Evolutionary conservation across 2,329 filamentous ascomycete species (phyloP), one percentile per base, ranked within the genome.

Genomic region (Blastomyces emzantsi): DNA sequence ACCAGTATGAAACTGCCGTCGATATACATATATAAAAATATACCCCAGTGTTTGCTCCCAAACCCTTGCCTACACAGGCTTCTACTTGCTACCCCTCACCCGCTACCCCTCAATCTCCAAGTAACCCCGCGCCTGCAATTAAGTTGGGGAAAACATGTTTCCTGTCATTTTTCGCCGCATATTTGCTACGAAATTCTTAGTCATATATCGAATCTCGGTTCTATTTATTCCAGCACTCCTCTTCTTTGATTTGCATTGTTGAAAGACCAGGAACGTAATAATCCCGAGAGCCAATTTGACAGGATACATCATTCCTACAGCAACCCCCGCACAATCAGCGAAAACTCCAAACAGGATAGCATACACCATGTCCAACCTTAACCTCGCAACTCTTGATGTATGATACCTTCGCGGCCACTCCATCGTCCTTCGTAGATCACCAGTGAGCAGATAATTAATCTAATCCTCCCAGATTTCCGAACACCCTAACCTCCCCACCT

Each of bases 401-500:
- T 22, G 43, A 22, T 9, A 49, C n/a, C 22, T 19, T 47, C 33
- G 3, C 25, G 19, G 19, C 4, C 3, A 54, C 25, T n/a, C 54
- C 15, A n/a, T 19, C 7, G 5, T 17, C 17, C 43, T 28, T 36
- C 25, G 19, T 33, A 33, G 28, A 47, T n/a, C 1, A 7, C 3
- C 33, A 22, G 25, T 22, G 15, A 30, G 6, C 45, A 2, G 30
- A 22, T n/a, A 13, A 36, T 28, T 60, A 36, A 60, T 28, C 15
- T 36, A 36, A 9, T 36, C 8, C 15, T 33, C 13, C 36, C 66
- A 90, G 88, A 80, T 83, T 64, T 85, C 87, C 41, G 83, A 91
- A 66, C 81, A 83, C 65, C 83, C 85, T 67, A 83, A 86, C 68
- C 87, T 96, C 52, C 90, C 91, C 2, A 75, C 81, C 28, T 87